phyloP scores from a whole-genome alignment of 1,284 basidiomycete species.

The Tilletia walkeri region DNA sequence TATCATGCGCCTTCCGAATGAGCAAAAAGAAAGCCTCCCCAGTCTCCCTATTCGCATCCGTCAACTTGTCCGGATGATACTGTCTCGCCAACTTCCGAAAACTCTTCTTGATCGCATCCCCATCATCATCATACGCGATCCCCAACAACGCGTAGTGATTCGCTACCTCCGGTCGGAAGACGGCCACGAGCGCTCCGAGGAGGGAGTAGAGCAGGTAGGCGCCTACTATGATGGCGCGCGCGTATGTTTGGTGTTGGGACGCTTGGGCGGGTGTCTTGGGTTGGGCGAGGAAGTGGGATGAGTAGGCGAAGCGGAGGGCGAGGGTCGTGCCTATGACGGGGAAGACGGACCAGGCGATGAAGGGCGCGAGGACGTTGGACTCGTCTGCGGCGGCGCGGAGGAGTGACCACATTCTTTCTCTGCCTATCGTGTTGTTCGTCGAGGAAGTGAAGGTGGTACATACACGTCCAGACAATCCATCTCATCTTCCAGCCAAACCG shows the following conservation, averaged over 20 bases:
- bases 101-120: conserved; percentile 67
- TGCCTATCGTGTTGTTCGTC: neutral
- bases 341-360: conserved; percentile 32
- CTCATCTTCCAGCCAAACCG: no score
- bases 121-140: conserved; percentile 66
- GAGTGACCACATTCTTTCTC: neutral
- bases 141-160: conserved; percentile 76
- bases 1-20: conserved; percentile 74
- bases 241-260: conserved; percentile 24
- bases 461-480: no score
- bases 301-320: conserved; percentile 25
- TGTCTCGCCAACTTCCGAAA: conserved; percentile 72
- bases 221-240: conserved; percentile 64
- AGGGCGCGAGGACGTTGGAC: conserved; percentile 7
- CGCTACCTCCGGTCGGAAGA: conserved; percentile 56
- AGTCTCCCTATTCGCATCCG: conserved; percentile 58
- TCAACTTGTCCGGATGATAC: conserved; percentile 76
- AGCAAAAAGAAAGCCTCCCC: conserved; percentile 70
- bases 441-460: neutral
- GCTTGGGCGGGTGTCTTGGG: conserved; percentile 6
- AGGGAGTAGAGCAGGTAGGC: conserved; percentile 71
- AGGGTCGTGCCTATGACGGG: conserved; percentile 29
- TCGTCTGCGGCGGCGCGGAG: conserved; percentile 12
- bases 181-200: conserved; percentile 62
- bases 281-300: conserved; percentile 19